These are phyloP conservation scores for Gentiana straminea DNA, from an alignment of 257 asterid species.

Conservation along the genomic window DNA sequence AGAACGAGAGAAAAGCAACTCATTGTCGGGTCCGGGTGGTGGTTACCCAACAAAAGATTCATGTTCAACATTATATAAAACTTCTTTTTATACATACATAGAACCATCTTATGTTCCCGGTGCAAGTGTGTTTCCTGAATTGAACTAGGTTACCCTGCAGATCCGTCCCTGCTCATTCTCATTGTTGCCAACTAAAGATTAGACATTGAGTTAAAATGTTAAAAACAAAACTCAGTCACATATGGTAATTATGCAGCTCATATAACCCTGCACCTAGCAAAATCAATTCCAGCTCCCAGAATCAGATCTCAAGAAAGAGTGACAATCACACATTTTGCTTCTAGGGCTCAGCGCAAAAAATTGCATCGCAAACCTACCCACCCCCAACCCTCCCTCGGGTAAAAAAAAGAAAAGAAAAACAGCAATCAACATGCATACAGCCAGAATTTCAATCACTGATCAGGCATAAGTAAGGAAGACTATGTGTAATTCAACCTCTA, in stretches of 20 bases:
- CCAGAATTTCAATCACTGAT: no score
- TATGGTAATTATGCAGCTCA: background rate
- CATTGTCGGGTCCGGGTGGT: background rate
- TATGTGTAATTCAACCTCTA: slow-evolving; percentile 23
- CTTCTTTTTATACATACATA: no score
- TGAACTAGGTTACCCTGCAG: background rate
- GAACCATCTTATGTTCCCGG: no score
- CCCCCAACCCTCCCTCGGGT: background rate
- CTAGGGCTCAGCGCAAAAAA: no score
- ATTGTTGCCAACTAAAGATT: background rate
- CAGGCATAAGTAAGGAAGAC: background rate
- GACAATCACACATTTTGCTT: no score
- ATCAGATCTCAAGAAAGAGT: background rate
- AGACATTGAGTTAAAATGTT: no score
- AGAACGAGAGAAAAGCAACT: background rate
- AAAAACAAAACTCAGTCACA: no score
- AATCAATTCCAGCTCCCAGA: background rate
- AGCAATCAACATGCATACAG: background rate
- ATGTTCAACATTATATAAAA: no score
- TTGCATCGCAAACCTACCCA: no score
- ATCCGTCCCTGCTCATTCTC: slow-evolving; percentile 4
- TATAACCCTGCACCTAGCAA: background rate
- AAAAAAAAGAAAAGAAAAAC: background rate
- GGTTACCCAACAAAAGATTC: background rate
- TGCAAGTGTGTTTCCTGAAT: no score